These are phyloP conservation scores for Talaromyces sp. DNA, from an alignment of 2,329 filamentous ascomycete species.

Conservation along the genomic window DNA sequence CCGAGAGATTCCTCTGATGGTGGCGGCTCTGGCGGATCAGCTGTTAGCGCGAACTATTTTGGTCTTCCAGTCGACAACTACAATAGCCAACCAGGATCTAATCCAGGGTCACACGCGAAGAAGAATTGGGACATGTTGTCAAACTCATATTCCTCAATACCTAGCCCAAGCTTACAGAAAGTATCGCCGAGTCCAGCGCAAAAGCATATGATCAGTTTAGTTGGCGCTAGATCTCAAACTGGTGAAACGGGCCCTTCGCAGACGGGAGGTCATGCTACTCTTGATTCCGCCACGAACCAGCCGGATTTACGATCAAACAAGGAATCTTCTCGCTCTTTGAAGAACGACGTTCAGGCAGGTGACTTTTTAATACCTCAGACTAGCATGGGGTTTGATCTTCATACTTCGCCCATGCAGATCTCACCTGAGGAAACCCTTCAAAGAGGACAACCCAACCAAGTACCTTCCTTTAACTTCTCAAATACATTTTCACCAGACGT, in stretches of 20 bases:
- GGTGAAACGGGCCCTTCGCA: background rate
- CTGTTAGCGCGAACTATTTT: conserved; percentile 78
- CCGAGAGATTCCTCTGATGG: conserved; percentile 40
- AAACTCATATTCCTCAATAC: conserved; percentile 62
- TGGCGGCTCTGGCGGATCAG: conserved; percentile 22
- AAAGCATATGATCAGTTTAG: conserved; percentile 51
- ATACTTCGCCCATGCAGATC: background rate
- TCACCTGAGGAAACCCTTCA: background rate
- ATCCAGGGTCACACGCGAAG: conserved; percentile 53
- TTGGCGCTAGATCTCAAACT: conserved; percentile 40
- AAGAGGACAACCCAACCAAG: background rate
- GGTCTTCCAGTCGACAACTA: conserved; percentile 62
- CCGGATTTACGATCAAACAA: background rate
- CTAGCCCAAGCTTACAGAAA: conserved; percentile 33
- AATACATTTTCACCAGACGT: conserved; percentile 8
- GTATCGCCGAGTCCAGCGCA: conserved; percentile 8
- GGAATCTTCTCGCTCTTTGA: background rate
- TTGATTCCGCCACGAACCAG: background rate
- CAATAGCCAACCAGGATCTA: conserved; percentile 59
- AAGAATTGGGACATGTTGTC: conserved; percentile 71
- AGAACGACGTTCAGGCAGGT: background rate
- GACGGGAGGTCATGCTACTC: background rate
- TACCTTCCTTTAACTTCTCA: conserved; percentile 1
- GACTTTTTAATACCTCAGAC: background rate
- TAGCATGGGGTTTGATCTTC: background rate